Evolutionary conservation across 2,329 filamentous ascomycete genomes (phyloP), one percentile per base, ranked within the genome.

Genomic region (Ophiostoma montium): DNA sequence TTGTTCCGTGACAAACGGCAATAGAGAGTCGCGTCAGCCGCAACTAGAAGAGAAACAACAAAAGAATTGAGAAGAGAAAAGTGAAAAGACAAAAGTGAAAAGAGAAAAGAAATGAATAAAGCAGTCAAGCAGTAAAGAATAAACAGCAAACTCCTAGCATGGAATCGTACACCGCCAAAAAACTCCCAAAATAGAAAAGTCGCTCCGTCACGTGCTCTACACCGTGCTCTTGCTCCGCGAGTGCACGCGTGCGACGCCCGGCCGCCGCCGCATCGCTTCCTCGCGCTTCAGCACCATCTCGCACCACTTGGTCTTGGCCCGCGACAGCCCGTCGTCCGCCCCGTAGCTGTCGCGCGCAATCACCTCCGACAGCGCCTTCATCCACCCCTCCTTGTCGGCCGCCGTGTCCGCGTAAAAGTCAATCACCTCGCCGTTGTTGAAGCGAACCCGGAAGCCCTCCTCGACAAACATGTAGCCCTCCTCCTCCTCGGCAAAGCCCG

Each of bases 391-490:
- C 68, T 96, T 98, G 61, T 92, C 84, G 35, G 78, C 78, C 2
- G 82, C 77, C 31, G 80, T 89, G 65, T 96, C 90, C 60, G 90
- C 92, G 62, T 98, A 96, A 64, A 96, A 96, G 70, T 96, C 90
- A 62, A 98, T 98, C 55, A 95, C 81, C 67, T 98, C 92, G 53
- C 92, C 92, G 60, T 98, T 98, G 63, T 86, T 94, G 67, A 98
- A 98, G 51, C 90, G 87, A 63, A 98, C 94, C 36, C 92, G 86
- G 82, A 98, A 98, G 3, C 92, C 92, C 63, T 98, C 92, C 65
- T 98, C 92, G 48, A 98, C 90, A 63, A 98, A 98, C 85, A 95
- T 95, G 71, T 98, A 98, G 38, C 92, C 92, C 63, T 98, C 92
- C 67, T 98, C 92, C 56, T 98, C 92, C 65, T 96, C 92, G 1